Conservation (phyloP, 2,329 filamentous ascomycete species). For the Stagonosporopsis tanaceti region DNA sequence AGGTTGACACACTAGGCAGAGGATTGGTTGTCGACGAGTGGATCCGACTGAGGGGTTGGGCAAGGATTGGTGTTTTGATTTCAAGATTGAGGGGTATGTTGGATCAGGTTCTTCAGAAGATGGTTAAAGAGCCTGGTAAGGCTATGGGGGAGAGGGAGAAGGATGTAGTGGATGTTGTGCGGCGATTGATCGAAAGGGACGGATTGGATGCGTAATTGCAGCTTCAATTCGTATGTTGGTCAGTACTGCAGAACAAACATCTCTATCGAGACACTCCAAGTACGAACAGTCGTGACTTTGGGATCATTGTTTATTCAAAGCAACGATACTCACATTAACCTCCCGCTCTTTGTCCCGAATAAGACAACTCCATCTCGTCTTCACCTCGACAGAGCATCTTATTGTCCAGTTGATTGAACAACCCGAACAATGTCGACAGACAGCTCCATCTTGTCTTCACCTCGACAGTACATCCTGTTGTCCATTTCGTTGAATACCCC, state of each 20-base stretch:
- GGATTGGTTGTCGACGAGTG: constrained; percentile 92
- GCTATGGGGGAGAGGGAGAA: constrained; percentile 59
- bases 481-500: too few species aligned
- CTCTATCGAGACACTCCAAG: not conserved
- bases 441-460: too few species aligned
- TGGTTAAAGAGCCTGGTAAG: constrained; percentile 76
- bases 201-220: constrained; percentile 70
- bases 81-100: constrained; percentile 84
- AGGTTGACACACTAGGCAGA: constrained; percentile 84
- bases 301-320: not conserved
- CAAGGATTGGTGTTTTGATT: constrained; percentile 89
- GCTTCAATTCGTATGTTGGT: not conserved
- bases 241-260: not conserved
- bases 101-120: constrained; percentile 80
- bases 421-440: not conserved
- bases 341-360: not conserved
- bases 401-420: not conserved
- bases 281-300: not conserved
- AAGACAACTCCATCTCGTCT: not conserved
- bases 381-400: not conserved
- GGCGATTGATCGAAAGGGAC: constrained; percentile 85
- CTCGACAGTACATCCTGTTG: not conserved
- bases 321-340: not conserved
- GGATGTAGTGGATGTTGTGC: constrained; percentile 78
- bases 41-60: constrained; percentile 88